Evolutionary conservation across 1,284 basidiomycete genomes (phyloP), one percentile per base, ranked within the genome.

Genomic region (Uromyces viciae-fabae): DNA sequence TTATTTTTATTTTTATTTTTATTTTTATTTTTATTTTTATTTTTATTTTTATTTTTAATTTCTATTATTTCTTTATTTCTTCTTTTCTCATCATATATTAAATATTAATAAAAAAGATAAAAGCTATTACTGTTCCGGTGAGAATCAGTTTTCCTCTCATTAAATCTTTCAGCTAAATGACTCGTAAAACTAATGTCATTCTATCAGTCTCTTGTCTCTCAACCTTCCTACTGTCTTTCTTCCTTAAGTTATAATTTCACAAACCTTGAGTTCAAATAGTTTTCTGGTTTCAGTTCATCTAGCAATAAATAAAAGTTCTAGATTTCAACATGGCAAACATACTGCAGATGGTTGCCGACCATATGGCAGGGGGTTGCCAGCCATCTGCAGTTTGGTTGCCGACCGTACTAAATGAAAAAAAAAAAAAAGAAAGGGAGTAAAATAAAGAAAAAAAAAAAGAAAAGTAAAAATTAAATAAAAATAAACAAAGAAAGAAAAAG

Each of bases 401-500:
- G n/a, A n/a, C n/a, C n/a, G n/a, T n/a, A n/a, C 89, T 89, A 86
- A 90, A 62, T 90, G 90, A 82, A 88, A 89, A 52, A 89, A 90
- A 84, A 88, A 89, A 83, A 62, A 56, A 64, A 64, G 40, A 76
- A 28, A 40, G 14, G 52, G 22, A 46, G 11, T 66, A 75, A 54
- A 9, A 75, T 11, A 25, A 8, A 33, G 15, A 54, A 66, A 54
- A 64, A 58, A 15, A 66, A 71, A 71, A 17, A 25, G 17, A 54
- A 19, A 64, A 71, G 49, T 25, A 54, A 75, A 66, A 75, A 49
- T 11, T 49, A 49, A 49, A 49, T 49, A 49, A 49, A 49, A 11
- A 49, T 11, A 49, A 11, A 49, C 11, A 49, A 22, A 49, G 22
- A 49, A 11, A 49, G 22, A 49, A 11, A 49, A 49, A 49, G 46